A percentile compares a stretch with the other conserved stretches of the same genome.
Conservation (phyloP, 805 yeast genomes). For the Hanseniaspora vineae region DNA sequence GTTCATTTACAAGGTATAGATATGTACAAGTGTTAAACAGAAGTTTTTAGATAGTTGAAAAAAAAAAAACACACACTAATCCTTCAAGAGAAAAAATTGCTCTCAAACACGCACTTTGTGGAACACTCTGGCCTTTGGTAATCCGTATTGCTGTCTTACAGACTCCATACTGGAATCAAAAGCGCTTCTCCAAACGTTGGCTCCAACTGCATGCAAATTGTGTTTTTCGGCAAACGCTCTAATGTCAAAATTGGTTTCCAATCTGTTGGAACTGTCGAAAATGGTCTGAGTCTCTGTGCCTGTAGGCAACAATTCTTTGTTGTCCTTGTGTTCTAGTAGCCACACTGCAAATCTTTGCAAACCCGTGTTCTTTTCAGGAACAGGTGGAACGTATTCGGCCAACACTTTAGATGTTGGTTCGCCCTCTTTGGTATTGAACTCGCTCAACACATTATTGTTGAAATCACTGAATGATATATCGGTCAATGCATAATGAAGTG, state of each 20-base stretch:
- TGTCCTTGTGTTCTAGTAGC: constrained; percentile 65
- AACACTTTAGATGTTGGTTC: constrained; percentile 28
- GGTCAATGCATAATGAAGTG: constrained; percentile 63
- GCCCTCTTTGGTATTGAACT: constrained; percentile 26
- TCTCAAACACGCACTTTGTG: constrained; percentile 35
- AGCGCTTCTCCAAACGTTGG: constrained; percentile 77
- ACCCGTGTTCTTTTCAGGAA: constrained; percentile 80
- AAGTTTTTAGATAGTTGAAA: too few species aligned
- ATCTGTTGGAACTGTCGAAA: background rate
- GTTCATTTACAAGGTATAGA: too few species aligned
- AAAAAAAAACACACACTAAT: too few species aligned
- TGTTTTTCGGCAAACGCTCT: constrained; percentile 48
- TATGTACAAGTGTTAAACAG: too few species aligned
- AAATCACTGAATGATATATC: constrained; percentile 46
- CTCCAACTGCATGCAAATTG: constrained; percentile 69
- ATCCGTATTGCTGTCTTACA: constrained; percentile 61
- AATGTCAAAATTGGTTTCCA: constrained; percentile 51
- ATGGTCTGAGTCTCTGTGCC: background rate
- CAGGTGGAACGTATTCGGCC: constrained; percentile 62
- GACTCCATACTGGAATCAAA: constrained; percentile 65
- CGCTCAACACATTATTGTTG: constrained; percentile 39
- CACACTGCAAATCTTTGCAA: constrained; percentile 75
- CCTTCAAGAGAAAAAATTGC: too few species aligned
- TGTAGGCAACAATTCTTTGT: background rate
- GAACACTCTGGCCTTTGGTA: constrained; percentile 66